phyloP scores from a whole-genome alignment of 768 basidiomycete species.

The Pisolithus marmoratus region DNA sequence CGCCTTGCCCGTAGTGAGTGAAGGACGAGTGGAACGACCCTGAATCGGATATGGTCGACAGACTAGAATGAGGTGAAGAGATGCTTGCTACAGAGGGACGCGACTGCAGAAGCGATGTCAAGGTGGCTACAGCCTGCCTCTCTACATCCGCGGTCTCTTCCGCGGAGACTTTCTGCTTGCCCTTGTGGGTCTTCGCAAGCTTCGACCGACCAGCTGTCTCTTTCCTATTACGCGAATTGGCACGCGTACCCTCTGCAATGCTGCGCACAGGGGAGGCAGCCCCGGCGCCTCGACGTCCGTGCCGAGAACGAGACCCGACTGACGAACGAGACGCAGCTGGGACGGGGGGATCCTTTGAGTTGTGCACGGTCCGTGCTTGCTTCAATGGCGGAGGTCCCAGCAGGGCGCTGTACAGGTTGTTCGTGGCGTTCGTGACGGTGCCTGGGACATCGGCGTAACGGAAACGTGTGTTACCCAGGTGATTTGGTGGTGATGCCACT shows the following conservation, averaged over 20 bases:
- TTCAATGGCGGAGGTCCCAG: constrained; percentile 72
- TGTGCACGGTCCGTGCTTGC: constrained; percentile 75
- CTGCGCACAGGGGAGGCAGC: constrained; percentile 26
- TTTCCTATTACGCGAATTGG: constrained; percentile 38
- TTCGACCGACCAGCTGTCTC: constrained; percentile 34
- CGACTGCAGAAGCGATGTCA: constrained; percentile 67
- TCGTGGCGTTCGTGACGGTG: constrained; percentile 37
- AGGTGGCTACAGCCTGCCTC: constrained; percentile 78
- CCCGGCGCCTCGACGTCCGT: constrained; percentile 12
- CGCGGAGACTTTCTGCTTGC: constrained; percentile 41
- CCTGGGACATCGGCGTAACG: constrained; percentile 34
- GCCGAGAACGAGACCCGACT: constrained; percentile 26
- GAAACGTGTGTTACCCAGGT: constrained; percentile 30
- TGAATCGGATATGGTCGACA: constrained; percentile 61
- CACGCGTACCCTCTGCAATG: constrained; percentile 43
- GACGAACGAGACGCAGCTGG: constrained; percentile 37
- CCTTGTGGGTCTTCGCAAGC: constrained; percentile 37
- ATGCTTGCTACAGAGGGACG: constrained; percentile 56
- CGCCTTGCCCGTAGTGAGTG: constrained; percentile 63
- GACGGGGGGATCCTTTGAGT: constrained; percentile 63
- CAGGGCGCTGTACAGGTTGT: constrained; percentile 68
- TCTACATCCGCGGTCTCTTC: constrained; percentile 47
- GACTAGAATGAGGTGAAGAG: constrained; percentile 66
- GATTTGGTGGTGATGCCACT: constrained; percentile 13
- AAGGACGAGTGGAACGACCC: constrained; percentile 58